A percentile compares a stretch with the other conserved stretches of the same genome.
phyloP scores from a whole-genome alignment of 768 basidiomycete species.

The Trametes cinnabarina region DNA sequence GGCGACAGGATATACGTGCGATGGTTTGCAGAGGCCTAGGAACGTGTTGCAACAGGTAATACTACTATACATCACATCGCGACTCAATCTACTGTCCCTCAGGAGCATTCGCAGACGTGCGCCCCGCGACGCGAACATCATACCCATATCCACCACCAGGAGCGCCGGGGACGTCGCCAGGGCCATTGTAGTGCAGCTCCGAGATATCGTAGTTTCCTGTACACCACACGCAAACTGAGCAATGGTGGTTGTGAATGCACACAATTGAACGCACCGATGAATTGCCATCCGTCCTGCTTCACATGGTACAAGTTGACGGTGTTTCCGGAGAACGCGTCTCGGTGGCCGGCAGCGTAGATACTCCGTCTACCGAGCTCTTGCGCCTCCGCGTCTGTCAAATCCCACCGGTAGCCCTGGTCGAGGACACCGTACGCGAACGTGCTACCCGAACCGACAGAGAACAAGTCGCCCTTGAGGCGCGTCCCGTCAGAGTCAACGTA shows the following conservation, averaged over 20 bases:
- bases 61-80: slow-evolving; percentile 22
- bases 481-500: slow-evolving; percentile 98
- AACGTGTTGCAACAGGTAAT: slow-evolving; percentile 9
- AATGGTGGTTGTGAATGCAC: not conserved
- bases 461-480: slow-evolving; percentile 93
- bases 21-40: not conserved
- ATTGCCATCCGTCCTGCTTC: slow-evolving; percentile 92
- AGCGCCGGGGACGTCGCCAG: slow-evolving; percentile 63
- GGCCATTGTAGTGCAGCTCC: slow-evolving; percentile 88
- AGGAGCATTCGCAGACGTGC: slow-evolving; percentile 51
- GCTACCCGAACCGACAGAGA: slow-evolving; percentile 97
- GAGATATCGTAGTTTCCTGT: slow-evolving; percentile 91
- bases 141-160: slow-evolving; percentile 77
- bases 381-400: slow-evolving; percentile 88
- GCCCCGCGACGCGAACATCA: slow-evolving; percentile 62
- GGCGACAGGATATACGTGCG: not conserved
- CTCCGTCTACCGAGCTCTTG: slow-evolving; percentile 91
- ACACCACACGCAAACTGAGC: not conserved
- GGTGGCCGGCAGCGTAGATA: slow-evolving; percentile 95
- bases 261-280: slow-evolving; percentile 68
- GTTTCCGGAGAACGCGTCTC: slow-evolving; percentile 96
- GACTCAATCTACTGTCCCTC: slow-evolving; percentile 15
- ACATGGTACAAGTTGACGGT: slow-evolving; percentile 95
- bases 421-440: slow-evolving; percentile 99
- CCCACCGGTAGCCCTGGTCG: slow-evolving; percentile 94